Conservation (phyloP, 495 filamentous ascomycete species). For the Penicillium simplicissimum region DNA sequence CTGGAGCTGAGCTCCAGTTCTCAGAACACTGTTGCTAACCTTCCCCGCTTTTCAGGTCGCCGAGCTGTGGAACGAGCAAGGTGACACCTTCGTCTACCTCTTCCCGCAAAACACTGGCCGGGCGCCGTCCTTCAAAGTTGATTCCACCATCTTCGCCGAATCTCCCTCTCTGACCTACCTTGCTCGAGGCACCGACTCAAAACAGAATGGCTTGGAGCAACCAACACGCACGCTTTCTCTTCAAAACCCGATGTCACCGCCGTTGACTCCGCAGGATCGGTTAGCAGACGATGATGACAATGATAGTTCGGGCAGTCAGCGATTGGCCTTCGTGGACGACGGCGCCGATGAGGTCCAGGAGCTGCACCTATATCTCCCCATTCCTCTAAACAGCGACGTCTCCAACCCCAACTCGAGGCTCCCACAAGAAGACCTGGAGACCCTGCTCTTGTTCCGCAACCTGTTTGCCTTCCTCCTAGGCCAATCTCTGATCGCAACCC, state of each 20-base stretch:
- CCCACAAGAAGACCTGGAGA: constrained; percentile 61
- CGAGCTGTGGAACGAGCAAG: constrained; percentile 86
- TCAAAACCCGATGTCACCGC: constrained; percentile 44
- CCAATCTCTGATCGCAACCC: constrained; percentile 77
- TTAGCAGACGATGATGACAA: constrained; percentile 41
- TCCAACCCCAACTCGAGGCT: constrained; percentile 40
- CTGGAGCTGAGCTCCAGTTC: not conserved
- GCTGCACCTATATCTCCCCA: constrained; percentile 71
- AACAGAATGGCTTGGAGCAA: constrained; percentile 39
- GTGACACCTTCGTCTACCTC: constrained; percentile 82
- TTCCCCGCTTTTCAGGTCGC: constrained; percentile 53
- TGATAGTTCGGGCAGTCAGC: constrained; percentile 45
- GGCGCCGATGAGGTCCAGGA: constrained; percentile 49
- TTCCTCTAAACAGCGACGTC: constrained; percentile 52
- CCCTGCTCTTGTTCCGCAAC: constrained; percentile 78
- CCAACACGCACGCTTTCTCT: constrained; percentile 43
- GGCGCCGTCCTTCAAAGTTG: constrained; percentile 76
- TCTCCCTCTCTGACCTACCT: constrained; percentile 69
- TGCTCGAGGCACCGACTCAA: constrained; percentile 60
- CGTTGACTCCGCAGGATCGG: constrained; percentile 36
- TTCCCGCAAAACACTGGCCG: constrained; percentile 65
- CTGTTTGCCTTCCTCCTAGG: constrained; percentile 85
- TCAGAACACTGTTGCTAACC: constrained; percentile 1
- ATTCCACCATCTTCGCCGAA: constrained; percentile 68
- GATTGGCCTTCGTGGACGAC: constrained; percentile 47